Base-by-base conservation (phyloP, 2,329 filamentous ascomycete genomes). In the Fusarium acutatum region DNA sequence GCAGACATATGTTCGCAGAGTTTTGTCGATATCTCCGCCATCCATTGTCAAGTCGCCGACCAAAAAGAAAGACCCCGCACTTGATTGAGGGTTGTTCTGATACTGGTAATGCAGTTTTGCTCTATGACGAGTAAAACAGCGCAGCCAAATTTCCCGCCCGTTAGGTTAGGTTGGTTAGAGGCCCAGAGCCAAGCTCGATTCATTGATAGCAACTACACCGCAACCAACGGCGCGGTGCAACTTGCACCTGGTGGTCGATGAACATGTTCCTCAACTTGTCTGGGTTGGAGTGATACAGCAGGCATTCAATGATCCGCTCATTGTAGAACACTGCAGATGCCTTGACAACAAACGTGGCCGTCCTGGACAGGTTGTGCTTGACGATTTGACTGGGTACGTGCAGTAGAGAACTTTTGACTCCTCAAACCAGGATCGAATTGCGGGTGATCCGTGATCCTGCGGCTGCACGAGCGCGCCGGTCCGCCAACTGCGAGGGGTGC, bases 381-480 rank as follows among this genome's bases (percentile, higher is more conserved):
- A 67, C 59, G 60, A 63, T 63, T 69, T 68, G 66, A 69, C 60
- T 60, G 60, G 57, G 32, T 54, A 64, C 41, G 37, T 54, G 57
- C 47, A n/a, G 44, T 26, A 37, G 28, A 56, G 63, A 64, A 64
- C 58, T 44, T 65, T 69, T 67, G 65, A 30, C 69, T 35, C 13
- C n/a, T 26, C 65, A 69, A 73, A 60, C 68, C 52, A 76, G 72
- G 73, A 74, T 77, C 72, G 76, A 79, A 52, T 80, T 77, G 79
- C 77, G 79, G 79, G 75, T 72, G 46, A 50, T 60, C 53, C 44
- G 32, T 80, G 73, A 80, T 79, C 72, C 78, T 79, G 75, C 80
- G 79, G 72, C 78, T 81, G 80, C 78, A 82, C 66, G 78, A 78
- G 79, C 80, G 81, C 78, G 79, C 79, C 80, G 80, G 80, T 80